Conservation (phyloP, 1,284 basidiomycete genomes). For the Polyporus tsugae region DNA sequence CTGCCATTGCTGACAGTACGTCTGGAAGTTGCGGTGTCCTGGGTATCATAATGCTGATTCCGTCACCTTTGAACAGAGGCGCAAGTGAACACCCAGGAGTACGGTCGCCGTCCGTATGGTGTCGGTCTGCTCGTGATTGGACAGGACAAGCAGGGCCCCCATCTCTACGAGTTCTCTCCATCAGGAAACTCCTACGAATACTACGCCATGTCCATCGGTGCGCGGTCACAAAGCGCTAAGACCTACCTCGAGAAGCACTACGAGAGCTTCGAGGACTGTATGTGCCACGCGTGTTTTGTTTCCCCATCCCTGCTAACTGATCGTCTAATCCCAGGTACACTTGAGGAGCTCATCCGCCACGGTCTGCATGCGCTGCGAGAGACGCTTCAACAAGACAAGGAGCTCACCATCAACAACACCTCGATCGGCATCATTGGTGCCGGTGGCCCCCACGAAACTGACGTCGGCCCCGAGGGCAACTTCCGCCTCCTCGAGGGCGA, state of each 20-base stretch:
- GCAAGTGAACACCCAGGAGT: constrained; percentile 99
- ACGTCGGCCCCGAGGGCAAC: constrained; percentile 56
- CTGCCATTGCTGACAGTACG: constrained; percentile 94
- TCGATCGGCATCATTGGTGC: constrained; percentile 92
- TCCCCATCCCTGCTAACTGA: constrained; percentile 8
- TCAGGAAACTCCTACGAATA: constrained; percentile 99
- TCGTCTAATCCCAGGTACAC: constrained; percentile 60
- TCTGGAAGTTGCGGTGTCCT: constrained; percentile 28
- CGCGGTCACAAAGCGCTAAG: constrained; percentile 96
- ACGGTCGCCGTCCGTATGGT: constrained; percentile 97
- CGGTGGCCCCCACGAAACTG: constrained; percentile 63
- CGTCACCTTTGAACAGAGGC: constrained; percentile 73
- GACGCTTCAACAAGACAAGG: constrained; percentile 97
- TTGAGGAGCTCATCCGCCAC: constrained; percentile 90
- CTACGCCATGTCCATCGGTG: constrained; percentile 98
- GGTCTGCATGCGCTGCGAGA: constrained; percentile 93
- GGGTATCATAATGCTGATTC: background rate
- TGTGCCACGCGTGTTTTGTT: constrained; percentile 42
- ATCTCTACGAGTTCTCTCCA: constrained; percentile 98
- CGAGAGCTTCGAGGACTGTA: constrained; percentile 86
- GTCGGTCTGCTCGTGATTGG: constrained; percentile 99
- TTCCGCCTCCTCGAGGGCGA: constrained; percentile 88
- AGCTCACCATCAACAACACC: constrained; percentile 90
- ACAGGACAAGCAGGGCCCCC: constrained; percentile 93
- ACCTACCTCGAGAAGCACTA: constrained; percentile 98